A percentile compares a stretch with the other conserved stretches of the same genome.
Conservation (phyloP, 441 rosid species). For the Theobroma grandiflorum region DNA sequence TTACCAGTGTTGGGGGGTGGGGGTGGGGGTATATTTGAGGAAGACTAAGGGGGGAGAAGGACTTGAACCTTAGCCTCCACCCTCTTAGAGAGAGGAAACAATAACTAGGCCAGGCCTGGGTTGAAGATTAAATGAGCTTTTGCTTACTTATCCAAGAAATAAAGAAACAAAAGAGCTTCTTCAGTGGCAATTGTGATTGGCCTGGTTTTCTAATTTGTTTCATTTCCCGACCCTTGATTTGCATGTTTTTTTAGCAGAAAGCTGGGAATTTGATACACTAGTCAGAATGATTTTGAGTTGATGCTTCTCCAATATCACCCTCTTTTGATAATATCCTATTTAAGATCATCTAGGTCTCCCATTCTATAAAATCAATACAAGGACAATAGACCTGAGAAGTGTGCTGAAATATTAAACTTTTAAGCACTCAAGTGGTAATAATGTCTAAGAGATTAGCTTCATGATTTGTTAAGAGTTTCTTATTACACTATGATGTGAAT, state of each 20-base stretch:
- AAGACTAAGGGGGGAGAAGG: background rate
- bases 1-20: background rate
- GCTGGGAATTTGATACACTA: background rate
- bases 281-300: background rate
- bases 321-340: background rate
- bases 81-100: background rate
- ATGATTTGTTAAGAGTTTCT: background rate
- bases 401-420: background rate
- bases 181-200: background rate
- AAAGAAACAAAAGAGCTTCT: background rate
- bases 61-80: background rate
- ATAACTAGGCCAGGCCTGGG: background rate
- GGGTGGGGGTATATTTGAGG: background rate
- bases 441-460: slow-evolving; percentile 1
- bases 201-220: slow-evolving; percentile 2
- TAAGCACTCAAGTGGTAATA: background rate
- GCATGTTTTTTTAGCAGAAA: background rate
- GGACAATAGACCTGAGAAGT: background rate
- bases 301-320: background rate
- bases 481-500: no score
- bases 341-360: background rate
- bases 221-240: slow-evolving; percentile 4
- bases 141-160: background rate
- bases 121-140: background rate
- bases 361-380: slow-evolving; percentile 9